These are phyloP conservation scores for Gnaphalium uliginosum DNA, from an alignment of 129 eudicot species.

Conservation along the genomic window DNA sequence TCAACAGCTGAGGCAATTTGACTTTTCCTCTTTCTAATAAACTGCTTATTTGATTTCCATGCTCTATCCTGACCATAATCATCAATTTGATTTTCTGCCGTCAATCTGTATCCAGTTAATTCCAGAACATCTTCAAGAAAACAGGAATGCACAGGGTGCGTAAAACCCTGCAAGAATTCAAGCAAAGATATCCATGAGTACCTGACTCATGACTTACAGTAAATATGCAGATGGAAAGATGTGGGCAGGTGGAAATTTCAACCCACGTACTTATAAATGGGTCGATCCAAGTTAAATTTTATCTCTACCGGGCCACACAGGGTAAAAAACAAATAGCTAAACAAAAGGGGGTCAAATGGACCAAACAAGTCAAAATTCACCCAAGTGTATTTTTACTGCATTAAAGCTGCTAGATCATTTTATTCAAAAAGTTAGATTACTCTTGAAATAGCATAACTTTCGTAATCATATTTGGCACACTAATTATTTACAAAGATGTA, in stretches of 20 bases:
- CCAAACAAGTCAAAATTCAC: neutral
- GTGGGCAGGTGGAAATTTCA: neutral
- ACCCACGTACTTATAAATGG: neutral
- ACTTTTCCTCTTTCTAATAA: slow-evolving; percentile 82
- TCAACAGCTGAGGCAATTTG: slow-evolving; percentile 93
- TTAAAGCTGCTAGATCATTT: slow-evolving; percentile 4
- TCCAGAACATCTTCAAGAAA: slow-evolving; percentile 85
- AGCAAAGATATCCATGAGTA: neutral
- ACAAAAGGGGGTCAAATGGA: neutral
- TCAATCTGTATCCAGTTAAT: slow-evolving; percentile 74
- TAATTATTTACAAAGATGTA: no score
- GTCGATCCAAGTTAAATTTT: slow-evolving; percentile 5
- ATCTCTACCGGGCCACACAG: neutral
- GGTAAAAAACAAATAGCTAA: neutral
- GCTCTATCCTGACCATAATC: slow-evolving; percentile 69
- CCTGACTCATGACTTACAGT: neutral
- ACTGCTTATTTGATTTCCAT: slow-evolving; percentile 89
- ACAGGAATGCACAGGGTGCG: slow-evolving; percentile 76
- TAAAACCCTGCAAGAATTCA: slow-evolving; percentile 66
- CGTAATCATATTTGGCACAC: neutral
- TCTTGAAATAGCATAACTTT: neutral
- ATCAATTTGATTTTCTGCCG: slow-evolving; percentile 81
- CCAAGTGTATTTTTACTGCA: slow-evolving; percentile 2
- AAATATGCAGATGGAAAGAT: neutral
- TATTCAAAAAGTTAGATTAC: neutral